Base-by-base conservation (phyloP, 176 grass and related monocot species). In the Pharus latifolius region DNA sequence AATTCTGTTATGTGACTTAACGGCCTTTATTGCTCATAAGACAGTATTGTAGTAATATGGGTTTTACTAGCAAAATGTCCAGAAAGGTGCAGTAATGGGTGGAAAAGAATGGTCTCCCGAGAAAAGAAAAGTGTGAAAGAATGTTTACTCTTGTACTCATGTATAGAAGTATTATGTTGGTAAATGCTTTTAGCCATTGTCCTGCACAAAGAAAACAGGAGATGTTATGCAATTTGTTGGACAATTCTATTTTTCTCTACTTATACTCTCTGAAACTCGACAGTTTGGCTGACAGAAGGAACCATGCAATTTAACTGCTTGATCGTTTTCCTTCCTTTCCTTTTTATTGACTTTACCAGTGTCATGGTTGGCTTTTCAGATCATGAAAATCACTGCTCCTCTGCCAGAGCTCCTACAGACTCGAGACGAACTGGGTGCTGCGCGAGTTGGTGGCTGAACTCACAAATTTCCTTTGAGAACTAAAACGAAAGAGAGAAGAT, bases 341-440 rank as follows among this genome's bases (percentile, higher is more conserved):
- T 2, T 58, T n/a, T 59, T 65, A n/a, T 69, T 58, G 8, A 59
- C 25, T 46, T 4, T 47, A 26, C 26, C 20, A 1, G 76, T 60
- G 7, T 58, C 26, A 34, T 60, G 49, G n/a, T 60, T 83, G 51
- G 18, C 26, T 55, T 67, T 70, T 65, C 74, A 96, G 93, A 79
- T 48, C 63, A 10, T 96, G 69, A 89, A 84, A 69, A 65, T 96
- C 58, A 85, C 62, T 0, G 92, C 92, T 57, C 75, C 82, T 17
- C 63, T 86, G 50, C 92, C 92, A 64, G 47, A 50, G 2, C 70
- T 85, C 53, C 65, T 96, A 63, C 81, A 83, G 41, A 91, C 88
- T 37, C 54, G 27, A 53, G 44, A 78, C 67, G 92, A 96, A 56
- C 34, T 15, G 0, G 33, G 45, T 22, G 54, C 52, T 34, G 32